A percentile compares a stretch with the other conserved stretches of the same genome.
These are phyloP conservation scores for Nitzschia sp. DNA, from an alignment of 108 stramenopile species.

Conservation along the genomic window DNA sequence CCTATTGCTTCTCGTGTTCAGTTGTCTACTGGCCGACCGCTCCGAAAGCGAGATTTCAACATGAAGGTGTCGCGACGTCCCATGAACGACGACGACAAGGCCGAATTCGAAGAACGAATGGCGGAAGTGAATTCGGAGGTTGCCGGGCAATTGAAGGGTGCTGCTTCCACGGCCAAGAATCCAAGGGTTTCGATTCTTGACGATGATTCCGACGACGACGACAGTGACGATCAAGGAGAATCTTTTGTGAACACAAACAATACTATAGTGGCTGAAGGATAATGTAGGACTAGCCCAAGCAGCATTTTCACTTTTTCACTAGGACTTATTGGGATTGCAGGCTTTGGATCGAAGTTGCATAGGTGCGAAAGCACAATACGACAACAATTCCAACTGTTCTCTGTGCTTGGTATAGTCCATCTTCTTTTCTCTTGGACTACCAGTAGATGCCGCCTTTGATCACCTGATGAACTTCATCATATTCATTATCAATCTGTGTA, in stretches of 20 bases:
- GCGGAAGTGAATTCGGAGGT: constrained; percentile 77
- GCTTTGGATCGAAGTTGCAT: too few species aligned
- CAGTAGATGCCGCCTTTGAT: too few species aligned
- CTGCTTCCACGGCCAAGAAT: neutral
- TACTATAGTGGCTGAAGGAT: constrained; percentile 43
- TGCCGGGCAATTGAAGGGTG: constrained; percentile 22
- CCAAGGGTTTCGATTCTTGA: constrained; percentile 1
- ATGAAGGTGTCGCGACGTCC: constrained; percentile 45
- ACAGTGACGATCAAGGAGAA: constrained; percentile 15
- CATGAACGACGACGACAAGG: constrained; percentile 52
- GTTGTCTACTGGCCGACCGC: constrained; percentile 73
- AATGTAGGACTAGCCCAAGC: neutral
- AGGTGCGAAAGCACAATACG: too few species aligned
- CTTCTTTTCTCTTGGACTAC: too few species aligned
- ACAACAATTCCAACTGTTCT: too few species aligned
- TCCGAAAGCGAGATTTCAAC: constrained; percentile 27
- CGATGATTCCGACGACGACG: constrained; percentile 22
- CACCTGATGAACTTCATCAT: too few species aligned
- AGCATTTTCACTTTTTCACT: too few species aligned
- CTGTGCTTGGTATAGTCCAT: too few species aligned
- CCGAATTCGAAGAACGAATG: constrained; percentile 51
- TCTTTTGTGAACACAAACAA: constrained; percentile 24
- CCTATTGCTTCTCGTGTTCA: constrained; percentile 75
- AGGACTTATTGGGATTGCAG: too few species aligned
- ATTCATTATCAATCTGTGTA: too few species aligned